Evolutionary conservation across 768 basidiomycete genomes (phyloP).

Genomic region (Ramaria sp.): DNA sequence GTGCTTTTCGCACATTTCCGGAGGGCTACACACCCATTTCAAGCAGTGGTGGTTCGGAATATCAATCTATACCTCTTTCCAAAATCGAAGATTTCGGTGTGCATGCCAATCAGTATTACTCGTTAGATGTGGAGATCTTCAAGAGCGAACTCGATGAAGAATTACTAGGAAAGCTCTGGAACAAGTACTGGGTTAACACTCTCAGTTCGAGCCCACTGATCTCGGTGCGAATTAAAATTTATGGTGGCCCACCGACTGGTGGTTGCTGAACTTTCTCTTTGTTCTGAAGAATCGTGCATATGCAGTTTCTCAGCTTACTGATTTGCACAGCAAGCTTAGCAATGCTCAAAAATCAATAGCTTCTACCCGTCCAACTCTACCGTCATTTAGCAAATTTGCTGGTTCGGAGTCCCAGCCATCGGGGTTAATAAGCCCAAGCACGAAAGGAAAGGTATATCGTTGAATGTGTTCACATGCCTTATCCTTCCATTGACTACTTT

Average conservation of each 20-base stretch:
- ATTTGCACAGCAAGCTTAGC: constrained; percentile 81
- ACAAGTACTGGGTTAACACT: constrained; percentile 99
- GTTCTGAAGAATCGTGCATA: constrained; percentile 77
- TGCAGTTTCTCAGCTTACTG: constrained; percentile 81
- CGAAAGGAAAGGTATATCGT: constrained; percentile 13
- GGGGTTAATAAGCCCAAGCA: constrained; percentile 14
- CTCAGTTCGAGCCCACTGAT: constrained; percentile 88
- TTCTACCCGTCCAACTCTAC: constrained; percentile 47
- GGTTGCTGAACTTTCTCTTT: neutral
- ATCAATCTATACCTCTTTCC: constrained; percentile 90
- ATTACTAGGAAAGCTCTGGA: constrained; percentile 87
- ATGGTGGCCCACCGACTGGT: neutral
- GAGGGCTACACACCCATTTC: constrained; percentile 84
- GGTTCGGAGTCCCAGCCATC: constrained; percentile 6
- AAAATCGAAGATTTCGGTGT: constrained; percentile 99
- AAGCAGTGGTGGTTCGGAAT: constrained; percentile 57
- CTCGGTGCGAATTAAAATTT: constrained; percentile 44
- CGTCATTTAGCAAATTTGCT: constrained; percentile 29
- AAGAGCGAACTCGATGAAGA: constrained; percentile 84
- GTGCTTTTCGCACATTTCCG: constrained; percentile 96
- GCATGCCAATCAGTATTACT: constrained; percentile 94
- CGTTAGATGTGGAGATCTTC: constrained; percentile 89
- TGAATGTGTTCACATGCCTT: neutral
- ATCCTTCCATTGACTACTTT: neutral
- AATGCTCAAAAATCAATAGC: constrained; percentile 54